Base-by-base conservation (phyloP, 208 protist species). In the Leishmania major region DNA sequence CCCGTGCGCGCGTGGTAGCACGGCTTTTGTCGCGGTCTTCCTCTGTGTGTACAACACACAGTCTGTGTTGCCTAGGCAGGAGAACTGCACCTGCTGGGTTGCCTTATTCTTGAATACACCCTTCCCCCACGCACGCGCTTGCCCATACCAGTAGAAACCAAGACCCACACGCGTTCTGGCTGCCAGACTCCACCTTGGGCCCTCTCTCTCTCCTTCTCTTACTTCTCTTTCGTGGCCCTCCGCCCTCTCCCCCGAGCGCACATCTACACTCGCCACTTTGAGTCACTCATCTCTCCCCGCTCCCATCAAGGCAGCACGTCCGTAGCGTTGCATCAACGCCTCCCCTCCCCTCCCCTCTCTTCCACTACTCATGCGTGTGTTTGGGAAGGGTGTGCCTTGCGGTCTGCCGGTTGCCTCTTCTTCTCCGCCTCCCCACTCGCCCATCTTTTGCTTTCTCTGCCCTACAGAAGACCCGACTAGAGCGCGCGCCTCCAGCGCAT, bases 131-230 rank as follows among this genome's bases (percentile, higher is more conserved):
- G 66, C 66, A 71, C 37, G 17, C 37, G 2, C 66, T 49, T 43
- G 11, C 37, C 8, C 40, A 28, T 13, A 22, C 5, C 22, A 43
- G 19, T 28, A 71, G 37, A 25, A 43, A 10, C 17, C 5, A 43
- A 28, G 31, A 43, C 66, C 40, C 19, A 43, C 66, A 13, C 66
- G 40, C 35, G 8, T n/a, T 10, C 66, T 71, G 17, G 31, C 37
- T 71, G 66, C 31, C n/a, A 69, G 6, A 47, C 7, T 73, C 57
- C 73, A 75, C 45, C n/a, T 87, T 49, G 66, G 66, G 17, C 51
- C 47, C 67, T 80, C 66, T 75, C 51, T 75, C 81, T 79, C 43
- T 75, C n/a, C 49, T 57, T 17, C 70, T 35, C 43, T 62, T 49
- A 19, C 35, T 64, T 45, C 37, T 66, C 28, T 25, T 13, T 37